phyloP scores from a whole-genome alignment of 179 eudicot genomes.

The Silene coronaria region DNA sequence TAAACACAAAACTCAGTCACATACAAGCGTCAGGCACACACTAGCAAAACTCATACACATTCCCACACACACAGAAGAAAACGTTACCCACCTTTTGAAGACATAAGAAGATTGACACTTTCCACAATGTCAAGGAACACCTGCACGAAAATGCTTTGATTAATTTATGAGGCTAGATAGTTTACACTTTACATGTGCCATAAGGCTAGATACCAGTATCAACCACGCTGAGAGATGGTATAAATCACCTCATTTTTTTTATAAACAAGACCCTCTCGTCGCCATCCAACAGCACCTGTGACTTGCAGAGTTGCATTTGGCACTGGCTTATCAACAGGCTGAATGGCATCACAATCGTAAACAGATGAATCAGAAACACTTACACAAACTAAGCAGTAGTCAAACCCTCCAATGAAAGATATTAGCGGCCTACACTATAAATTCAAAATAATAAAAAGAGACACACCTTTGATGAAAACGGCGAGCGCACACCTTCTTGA shows the following conservation, averaged over 20 bases:
- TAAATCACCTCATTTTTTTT: constrained; percentile 86
- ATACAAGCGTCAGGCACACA: neutral
- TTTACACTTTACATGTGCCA: neutral
- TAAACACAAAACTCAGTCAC: neutral
- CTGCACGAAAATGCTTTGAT: constrained; percentile 33
- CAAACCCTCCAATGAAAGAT: neutral
- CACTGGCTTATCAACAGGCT: constrained; percentile 90
- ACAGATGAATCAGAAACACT: neutral
- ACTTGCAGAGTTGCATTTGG: constrained; percentile 99
- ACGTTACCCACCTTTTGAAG: constrained; percentile 70
- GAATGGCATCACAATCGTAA: constrained; percentile 15
- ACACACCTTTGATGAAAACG: constrained; percentile 92
- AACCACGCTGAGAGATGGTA: constrained; percentile 7
- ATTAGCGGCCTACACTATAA: neutral
- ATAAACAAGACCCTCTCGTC: constrained; percentile 89
- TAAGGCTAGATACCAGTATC: neutral
- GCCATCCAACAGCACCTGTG: constrained; percentile 99
- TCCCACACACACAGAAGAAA: neutral
- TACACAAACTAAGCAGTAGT: neutral
- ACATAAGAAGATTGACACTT: constrained; percentile 98
- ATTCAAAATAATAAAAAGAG: constrained; percentile 3
- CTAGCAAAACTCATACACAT: neutral
- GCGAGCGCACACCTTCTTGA: constrained; percentile 96
- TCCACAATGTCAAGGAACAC: constrained; percentile 44
- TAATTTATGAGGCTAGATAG: constrained; percentile 9